These are phyloP conservation scores for Fusarium sp. DNA, from an alignment of 2,329 filamentous ascomycete species.

Conservation along the genomic window DNA sequence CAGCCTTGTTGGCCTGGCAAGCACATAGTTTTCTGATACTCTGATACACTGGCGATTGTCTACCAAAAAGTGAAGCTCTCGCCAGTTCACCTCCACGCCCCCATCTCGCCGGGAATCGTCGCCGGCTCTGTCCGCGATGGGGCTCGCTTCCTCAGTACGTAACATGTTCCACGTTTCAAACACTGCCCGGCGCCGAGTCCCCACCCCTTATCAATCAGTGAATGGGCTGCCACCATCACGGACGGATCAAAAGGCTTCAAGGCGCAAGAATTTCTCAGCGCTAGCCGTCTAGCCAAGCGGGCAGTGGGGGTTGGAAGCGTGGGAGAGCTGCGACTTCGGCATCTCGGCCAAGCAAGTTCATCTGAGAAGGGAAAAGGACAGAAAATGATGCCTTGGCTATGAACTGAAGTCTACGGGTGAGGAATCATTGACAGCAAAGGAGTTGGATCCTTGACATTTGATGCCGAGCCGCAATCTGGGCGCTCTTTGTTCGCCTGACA, in stretches of 20 bases:
- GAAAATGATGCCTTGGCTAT: constrained; percentile 5
- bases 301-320: constrained; percentile 22
- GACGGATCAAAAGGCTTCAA: constrained; percentile 18
- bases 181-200: constrained; percentile 7
- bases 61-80: neutral
- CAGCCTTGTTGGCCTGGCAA: neutral
- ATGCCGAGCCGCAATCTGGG: constrained; percentile 20
- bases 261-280: constrained; percentile 1
- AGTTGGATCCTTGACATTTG: constrained; percentile 4
- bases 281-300: constrained; percentile 1
- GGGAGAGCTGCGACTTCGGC: constrained; percentile 20
- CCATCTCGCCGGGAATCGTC: constrained; percentile 14
- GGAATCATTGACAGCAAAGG: neutral
- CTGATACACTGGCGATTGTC: too few relatives aligned
- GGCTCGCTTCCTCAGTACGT: constrained; percentile 21
- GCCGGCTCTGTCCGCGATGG: constrained; percentile 20
- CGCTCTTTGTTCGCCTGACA: too few relatives aligned
- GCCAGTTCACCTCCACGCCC: constrained; percentile 6
- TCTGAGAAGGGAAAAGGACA: constrained; percentile 19
- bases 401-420: constrained; percentile 8
- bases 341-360: neutral
- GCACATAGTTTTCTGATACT: neutral
- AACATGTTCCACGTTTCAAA: constrained; percentile 25
- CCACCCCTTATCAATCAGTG: constrained; percentile 48
- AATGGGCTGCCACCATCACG: constrained; percentile 35